These are phyloP conservation scores for Magnolia officinalis DNA, from an alignment of 164 flowering plant species.

Conservation along the genomic window DNA sequence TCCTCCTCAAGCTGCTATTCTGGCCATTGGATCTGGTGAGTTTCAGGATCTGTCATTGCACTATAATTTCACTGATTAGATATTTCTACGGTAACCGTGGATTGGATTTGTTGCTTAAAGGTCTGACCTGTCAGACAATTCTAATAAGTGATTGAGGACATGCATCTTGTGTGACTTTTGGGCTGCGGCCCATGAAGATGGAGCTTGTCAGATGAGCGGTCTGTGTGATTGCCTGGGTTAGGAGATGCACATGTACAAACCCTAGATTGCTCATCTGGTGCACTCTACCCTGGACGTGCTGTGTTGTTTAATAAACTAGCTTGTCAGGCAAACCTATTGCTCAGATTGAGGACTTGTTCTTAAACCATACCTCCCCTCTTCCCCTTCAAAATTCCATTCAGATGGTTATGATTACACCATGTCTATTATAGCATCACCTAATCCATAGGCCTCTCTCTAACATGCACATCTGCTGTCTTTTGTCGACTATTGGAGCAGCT, in stretches of 20 bases:
- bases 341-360: background rate
- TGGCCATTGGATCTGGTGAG: conserved; percentile 96
- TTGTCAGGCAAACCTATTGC: background rate
- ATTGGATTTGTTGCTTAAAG: background rate
- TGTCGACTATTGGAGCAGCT: conserved; percentile 22
- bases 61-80: background rate
- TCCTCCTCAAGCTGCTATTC: conserved; percentile 95
- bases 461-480: background rate
- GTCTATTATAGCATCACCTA: too few species aligned
- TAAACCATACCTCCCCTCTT: too few species aligned
- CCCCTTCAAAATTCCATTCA: background rate
- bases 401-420: background rate
- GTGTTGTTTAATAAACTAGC: background rate
- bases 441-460: background rate
- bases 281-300: too few species aligned
- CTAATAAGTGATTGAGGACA: background rate
- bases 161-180: too few species aligned
- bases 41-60: background rate
- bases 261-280: too few species aligned
- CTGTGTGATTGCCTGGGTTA: too few species aligned
- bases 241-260: too few species aligned
- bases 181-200: too few species aligned
- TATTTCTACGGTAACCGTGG: background rate
- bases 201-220: too few species aligned
- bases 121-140: background rate